phyloP scores from a whole-genome alignment of 108 stramenopile species.

The Nitzschia putrida region DNA sequence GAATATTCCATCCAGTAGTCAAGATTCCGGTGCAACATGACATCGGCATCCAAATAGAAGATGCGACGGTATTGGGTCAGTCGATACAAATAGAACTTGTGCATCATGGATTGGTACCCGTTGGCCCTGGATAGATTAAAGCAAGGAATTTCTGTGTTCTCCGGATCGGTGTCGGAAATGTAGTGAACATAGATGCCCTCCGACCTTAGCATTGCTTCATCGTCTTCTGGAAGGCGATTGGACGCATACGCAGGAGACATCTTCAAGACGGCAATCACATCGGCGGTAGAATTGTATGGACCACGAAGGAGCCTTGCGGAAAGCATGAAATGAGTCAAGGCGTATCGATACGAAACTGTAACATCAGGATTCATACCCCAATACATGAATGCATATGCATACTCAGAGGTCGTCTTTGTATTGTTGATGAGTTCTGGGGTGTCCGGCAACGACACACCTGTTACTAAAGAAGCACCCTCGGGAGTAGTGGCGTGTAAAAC shows the following conservation, averaged over 20 bases:
- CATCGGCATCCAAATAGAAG: conserved; percentile 59
- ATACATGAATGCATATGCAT: not conserved
- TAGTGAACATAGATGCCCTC: no score
- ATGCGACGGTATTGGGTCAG: conserved; percentile 50
- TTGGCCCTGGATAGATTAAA: not conserved
- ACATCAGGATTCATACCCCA: not conserved
- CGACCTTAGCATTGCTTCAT: conserved; percentile 15
- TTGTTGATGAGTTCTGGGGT: no score
- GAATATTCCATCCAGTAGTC: conserved; percentile 49
- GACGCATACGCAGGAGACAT: conserved; percentile 10
- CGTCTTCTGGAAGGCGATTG: not conserved
- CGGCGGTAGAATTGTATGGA: conserved; percentile 24
- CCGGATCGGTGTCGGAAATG: not conserved
- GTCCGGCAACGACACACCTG: no score
- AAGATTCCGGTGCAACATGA: conserved; percentile 46
- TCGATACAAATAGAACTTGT: conserved; percentile 41
- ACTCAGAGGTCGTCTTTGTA: no score
- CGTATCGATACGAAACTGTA: not conserved
- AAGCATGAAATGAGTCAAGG: not conserved
- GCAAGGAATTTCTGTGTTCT: not conserved
- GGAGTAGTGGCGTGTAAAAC: no score
- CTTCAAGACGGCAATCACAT: conserved; percentile 39
- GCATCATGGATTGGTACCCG: conserved; percentile 24
- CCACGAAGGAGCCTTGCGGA: conserved; percentile 9
- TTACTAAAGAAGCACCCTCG: no score